phyloP scores from a whole-genome alignment of 768 basidiomycete genomes.

The Holtermanniella nyarrowii region DNA sequence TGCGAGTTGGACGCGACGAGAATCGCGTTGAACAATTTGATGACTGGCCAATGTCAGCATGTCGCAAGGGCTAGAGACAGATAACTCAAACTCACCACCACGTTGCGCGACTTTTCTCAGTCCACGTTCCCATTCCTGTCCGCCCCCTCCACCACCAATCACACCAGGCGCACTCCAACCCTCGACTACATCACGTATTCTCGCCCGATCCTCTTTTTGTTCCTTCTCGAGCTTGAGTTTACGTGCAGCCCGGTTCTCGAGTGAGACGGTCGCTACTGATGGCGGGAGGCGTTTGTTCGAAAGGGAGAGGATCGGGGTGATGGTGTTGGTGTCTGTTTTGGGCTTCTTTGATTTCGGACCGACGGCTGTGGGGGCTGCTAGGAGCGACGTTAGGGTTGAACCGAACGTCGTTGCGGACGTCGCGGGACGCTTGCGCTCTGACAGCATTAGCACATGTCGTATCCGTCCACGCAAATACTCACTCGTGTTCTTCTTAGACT shows the following conservation, averaged over 20 bases:
- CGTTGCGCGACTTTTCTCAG: constrained; percentile 41
- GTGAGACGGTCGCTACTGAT: constrained; percentile 14
- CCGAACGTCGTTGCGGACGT: constrained; percentile 40
- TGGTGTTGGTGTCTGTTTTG: constrained; percentile 5
- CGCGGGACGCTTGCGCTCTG: constrained; percentile 37
- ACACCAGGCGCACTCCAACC: constrained; percentile 32
- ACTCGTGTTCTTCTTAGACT: constrained; percentile 32
- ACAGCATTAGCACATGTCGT: neutral
- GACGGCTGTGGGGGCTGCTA: constrained; percentile 18
- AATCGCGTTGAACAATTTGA: constrained; percentile 43
- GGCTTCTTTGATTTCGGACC: neutral
- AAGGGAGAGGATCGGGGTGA: constrained; percentile 36
- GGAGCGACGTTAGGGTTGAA: constrained; percentile 36
- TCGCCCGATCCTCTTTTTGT: constrained; percentile 40
- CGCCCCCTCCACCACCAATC: constrained; percentile 23
- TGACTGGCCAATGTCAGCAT: constrained; percentile 20
- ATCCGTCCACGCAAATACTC: constrained; percentile 4
- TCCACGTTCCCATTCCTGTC: constrained; percentile 40
- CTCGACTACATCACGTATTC: constrained; percentile 38
- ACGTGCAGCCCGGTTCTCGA: constrained; percentile 34
- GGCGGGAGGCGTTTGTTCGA: constrained; percentile 31
- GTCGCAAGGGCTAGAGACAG: neutral
- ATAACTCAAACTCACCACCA: constrained; percentile 33
- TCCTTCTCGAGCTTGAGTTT: constrained; percentile 29
- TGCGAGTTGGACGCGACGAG: constrained; percentile 31